Conservation (phyloP, 1,284 basidiomycete genomes). For the Sporisorium iseilematis-ciliati region DNA sequence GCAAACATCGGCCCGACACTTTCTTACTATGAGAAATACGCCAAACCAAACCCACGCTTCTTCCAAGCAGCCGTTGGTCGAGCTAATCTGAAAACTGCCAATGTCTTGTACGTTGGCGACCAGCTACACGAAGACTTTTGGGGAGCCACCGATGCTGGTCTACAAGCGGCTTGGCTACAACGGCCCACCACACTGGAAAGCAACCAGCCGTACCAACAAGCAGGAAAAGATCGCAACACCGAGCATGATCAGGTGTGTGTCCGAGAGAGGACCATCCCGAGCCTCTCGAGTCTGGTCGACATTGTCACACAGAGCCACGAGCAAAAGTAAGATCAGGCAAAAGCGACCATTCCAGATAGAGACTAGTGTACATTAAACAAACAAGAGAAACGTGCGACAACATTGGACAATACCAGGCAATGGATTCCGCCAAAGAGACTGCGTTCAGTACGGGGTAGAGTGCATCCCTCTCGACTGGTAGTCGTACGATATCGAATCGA, state of each 20-base stretch:
- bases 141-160: slow-evolving; percentile 45
- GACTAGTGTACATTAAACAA: slow-evolving; percentile 14
- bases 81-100: slow-evolving; percentile 10
- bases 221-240: slow-evolving; percentile 2
- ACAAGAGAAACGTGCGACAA: slow-evolving; percentile 1
- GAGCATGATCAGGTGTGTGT: slow-evolving; percentile 9
- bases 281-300: slow-evolving; percentile 20
- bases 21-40: slow-evolving; percentile 45
- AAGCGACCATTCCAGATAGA: not conserved
- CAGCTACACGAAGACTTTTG: slow-evolving; percentile 58
- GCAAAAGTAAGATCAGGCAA: not conserved
- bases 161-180: slow-evolving; percentile 53
- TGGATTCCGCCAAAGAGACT: no score
- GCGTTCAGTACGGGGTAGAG: slow-evolving; percentile 30
- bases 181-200: slow-evolving; percentile 21
- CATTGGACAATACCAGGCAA: no score
- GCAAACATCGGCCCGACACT: slow-evolving; percentile 29
- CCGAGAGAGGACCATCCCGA: slow-evolving; percentile 19
- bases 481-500: slow-evolving; percentile 46
- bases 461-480: slow-evolving; percentile 45
- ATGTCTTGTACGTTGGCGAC: slow-evolving; percentile 56
- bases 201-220: slow-evolving; percentile 36
- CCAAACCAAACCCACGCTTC: slow-evolving; percentile 47
- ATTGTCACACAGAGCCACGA: slow-evolving; percentile 19
- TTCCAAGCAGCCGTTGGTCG: slow-evolving; percentile 43